These are phyloP conservation scores for Bipolaris oryzae DNA, from an alignment of 2,329 filamentous ascomycete genomes.

Conservation along the genomic window DNA sequence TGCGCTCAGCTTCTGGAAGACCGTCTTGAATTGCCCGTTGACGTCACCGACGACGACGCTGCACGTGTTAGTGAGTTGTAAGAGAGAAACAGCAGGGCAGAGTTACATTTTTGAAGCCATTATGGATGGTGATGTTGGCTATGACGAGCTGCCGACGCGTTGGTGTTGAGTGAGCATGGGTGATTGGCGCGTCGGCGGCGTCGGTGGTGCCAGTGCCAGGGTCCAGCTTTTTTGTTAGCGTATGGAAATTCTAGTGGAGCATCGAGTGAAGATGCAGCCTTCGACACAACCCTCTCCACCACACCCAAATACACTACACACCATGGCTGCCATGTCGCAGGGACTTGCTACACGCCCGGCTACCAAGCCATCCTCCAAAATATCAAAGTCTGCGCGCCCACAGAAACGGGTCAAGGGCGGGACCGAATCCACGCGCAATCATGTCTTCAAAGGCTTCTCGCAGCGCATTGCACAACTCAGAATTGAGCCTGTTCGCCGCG, in stretches of 20 bases:
- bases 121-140: constrained; percentile 2
- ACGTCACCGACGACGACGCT: constrained; percentile 84
- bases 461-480: constrained; percentile 89
- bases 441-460: constrained; percentile 90
- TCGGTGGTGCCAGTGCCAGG: constrained; percentile 19
- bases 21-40: constrained; percentile 75
- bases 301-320: constrained; percentile 13
- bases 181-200: constrained; percentile 19
- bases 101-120: constrained; percentile 65
- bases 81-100: background rate
- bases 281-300: constrained; percentile 8
- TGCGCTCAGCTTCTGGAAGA: constrained; percentile 78
- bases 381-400: constrained; percentile 50
- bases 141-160: constrained; percentile 14
- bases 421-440: constrained; percentile 78
- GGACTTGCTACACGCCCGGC: constrained; percentile 31
- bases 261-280: constrained; percentile 12
- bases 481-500: constrained; percentile 89
- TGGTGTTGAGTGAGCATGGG: constrained; percentile 21
- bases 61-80: constrained; percentile 15
- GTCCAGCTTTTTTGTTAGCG: constrained; percentile 31
- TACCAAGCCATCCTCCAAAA: constrained; percentile 24
- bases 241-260: constrained; percentile 41
- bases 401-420: constrained; percentile 69
- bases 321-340: constrained; percentile 54